A percentile compares a stretch with the other conserved stretches of the same genome.
phyloP scores from a whole-genome alignment of 192 early-diverging fungal species.

The Rhizophagus clarus region DNA sequence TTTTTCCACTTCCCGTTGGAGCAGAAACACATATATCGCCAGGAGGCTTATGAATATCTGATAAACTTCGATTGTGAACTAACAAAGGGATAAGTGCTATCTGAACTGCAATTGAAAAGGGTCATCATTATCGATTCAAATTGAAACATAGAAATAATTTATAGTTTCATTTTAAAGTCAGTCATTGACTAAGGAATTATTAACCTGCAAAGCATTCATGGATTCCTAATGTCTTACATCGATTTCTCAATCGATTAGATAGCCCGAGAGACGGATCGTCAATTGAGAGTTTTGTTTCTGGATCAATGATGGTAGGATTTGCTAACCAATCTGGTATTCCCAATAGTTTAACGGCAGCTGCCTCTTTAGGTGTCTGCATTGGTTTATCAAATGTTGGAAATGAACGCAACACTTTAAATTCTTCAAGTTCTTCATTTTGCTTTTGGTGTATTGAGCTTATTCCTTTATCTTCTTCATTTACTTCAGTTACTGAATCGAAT shows the following conservation, averaged over 20 bases:
- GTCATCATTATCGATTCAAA: not conserved
- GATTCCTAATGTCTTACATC: slow-evolving; percentile 67
- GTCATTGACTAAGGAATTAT: not conserved
- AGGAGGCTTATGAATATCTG: slow-evolving; percentile 70
- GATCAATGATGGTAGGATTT: slow-evolving; percentile 73
- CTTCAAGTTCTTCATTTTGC: not conserved
- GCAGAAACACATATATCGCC: slow-evolving; percentile 94
- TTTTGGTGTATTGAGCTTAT: not conserved
- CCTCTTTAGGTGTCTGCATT: slow-evolving; percentile 42
- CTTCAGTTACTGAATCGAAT: not conserved
- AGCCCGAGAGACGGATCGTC: slow-evolving; percentile 58
- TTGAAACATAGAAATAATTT: slow-evolving; percentile 2
- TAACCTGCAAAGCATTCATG: slow-evolving; percentile 74
- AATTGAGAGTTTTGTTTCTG: slow-evolving; percentile 53
- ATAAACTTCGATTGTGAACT: slow-evolving; percentile 62
- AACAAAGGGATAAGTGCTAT: slow-evolving; percentile 83
- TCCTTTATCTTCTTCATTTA: not conserved
- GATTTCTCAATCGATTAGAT: slow-evolving; percentile 60
- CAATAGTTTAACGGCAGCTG: slow-evolving; percentile 53
- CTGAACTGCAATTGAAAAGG: slow-evolving; percentile 62
- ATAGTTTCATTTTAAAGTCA: not conserved
- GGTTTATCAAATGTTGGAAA: slow-evolving; percentile 49
- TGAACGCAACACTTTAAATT: slow-evolving; percentile 35
- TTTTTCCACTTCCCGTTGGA: slow-evolving; percentile 96
- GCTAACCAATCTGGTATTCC: slow-evolving; percentile 91